Conservation (phyloP, 306 rosid species). For the Geum urbanum region DNA sequence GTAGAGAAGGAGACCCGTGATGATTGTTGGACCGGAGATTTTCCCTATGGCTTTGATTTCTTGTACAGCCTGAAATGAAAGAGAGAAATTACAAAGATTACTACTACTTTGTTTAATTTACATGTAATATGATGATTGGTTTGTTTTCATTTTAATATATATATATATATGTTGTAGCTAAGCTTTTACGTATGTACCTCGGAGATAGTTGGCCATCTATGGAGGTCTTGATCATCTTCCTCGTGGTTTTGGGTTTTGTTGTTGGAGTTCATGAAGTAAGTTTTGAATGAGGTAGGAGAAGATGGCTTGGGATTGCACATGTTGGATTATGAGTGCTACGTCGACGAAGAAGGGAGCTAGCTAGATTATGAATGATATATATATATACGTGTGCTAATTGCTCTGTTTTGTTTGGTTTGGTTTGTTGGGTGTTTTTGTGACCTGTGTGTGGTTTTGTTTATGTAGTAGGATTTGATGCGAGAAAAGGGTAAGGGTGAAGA, state of each 20-base stretch:
- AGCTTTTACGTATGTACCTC: constrained; percentile 47
- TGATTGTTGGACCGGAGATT: constrained; percentile 76
- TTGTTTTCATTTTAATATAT: not conserved
- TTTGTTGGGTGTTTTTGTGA: not conserved
- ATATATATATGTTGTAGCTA: too few relatives aligned
- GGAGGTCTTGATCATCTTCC: constrained; percentile 47
- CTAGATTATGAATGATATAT: not conserved
- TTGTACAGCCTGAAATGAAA: constrained; percentile 45
- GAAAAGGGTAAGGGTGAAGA: constrained; percentile 25
- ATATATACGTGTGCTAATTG: not conserved
- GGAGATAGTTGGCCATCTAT: constrained; percentile 67
- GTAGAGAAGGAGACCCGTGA: constrained; percentile 68
- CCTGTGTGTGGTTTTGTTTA: constrained; percentile 21
- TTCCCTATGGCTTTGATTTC: constrained; percentile 83
- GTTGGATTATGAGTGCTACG: constrained; percentile 16
- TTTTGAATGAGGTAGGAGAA: constrained; percentile 52
- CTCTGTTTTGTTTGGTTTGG: constrained; percentile 14
- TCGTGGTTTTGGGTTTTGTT: constrained; percentile 31
- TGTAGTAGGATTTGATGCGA: constrained; percentile 30
- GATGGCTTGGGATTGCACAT: constrained; percentile 71
- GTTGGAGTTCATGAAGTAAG: constrained; percentile 44
- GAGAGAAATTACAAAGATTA: not conserved
- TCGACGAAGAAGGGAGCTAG: not conserved
- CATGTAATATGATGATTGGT: not conserved
- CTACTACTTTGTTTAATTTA: not conserved